phyloP scores from a whole-genome alignment of 2,329 filamentous ascomycete genomes.

The Leptographium radiaticola region DNA sequence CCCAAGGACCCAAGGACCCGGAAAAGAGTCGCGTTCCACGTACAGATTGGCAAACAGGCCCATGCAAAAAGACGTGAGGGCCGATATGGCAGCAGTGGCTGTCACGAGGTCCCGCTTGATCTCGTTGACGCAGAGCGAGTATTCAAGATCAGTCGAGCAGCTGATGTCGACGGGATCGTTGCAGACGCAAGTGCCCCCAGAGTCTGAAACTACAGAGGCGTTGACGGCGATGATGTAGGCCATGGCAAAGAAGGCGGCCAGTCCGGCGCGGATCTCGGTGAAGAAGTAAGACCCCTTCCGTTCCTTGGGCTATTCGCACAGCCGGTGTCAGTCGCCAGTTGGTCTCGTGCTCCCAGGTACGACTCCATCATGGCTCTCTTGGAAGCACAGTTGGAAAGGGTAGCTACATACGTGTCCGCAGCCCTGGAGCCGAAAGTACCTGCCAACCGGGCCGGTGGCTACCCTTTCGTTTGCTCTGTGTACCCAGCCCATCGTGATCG shows the following conservation, averaged over 20 bases:
- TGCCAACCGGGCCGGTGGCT: constrained; percentile 52
- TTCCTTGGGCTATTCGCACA: constrained; percentile 23
- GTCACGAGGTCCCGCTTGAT: constrained; percentile 61
- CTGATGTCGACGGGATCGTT: constrained; percentile 19
- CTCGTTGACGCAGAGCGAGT: constrained; percentile 4
- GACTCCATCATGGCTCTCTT: not conserved
- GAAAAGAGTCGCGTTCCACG: not conserved
- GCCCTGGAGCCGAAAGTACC: constrained; percentile 69
- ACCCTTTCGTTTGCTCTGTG: constrained; percentile 39
- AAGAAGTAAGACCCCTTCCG: constrained; percentile 64
- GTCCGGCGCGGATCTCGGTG: constrained; percentile 63
- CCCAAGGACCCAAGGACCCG: too few species aligned
- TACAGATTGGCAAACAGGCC: constrained; percentile 75
- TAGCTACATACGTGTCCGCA: constrained; percentile 59
- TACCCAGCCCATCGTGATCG: constrained; percentile 30
- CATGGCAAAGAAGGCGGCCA: constrained; percentile 73
- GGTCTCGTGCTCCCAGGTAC: not conserved
- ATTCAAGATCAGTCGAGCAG: constrained; percentile 18
- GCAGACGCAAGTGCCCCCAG: constrained; percentile 66
- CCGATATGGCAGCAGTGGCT: constrained; percentile 65
- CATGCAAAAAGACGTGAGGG: constrained; percentile 62
- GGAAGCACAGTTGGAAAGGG: not conserved
- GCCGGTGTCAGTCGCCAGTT: not conserved
- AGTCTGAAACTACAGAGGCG: constrained; percentile 59
- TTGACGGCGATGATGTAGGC: constrained; percentile 72